Percentiles rank a stretch among this genome's conserved stretches.
These are phyloP conservation scores for Gracilaria vermiculophylla DNA, from an alignment of 23 red algal genomes.

Conservation along the genomic window DNA sequence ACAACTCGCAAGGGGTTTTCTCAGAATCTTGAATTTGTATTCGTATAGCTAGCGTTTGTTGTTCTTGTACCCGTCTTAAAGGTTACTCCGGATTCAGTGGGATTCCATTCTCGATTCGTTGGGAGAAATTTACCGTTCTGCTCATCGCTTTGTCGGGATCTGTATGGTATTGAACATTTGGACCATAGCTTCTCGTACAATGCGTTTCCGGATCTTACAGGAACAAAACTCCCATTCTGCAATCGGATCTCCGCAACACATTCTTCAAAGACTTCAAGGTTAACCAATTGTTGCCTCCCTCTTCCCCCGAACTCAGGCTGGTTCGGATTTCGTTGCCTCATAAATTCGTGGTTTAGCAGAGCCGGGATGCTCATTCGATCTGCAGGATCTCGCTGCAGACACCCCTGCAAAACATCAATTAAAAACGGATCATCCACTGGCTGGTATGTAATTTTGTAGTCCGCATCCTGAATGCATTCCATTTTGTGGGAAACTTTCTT, in stretches of 20 bases:
- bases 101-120: background rate
- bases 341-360: conserved; percentile 34
- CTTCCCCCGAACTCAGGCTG: background rate
- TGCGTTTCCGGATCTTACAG: background rate
- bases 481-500: conserved; percentile 85
- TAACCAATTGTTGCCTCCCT: background rate
- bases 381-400: conserved; percentile 22
- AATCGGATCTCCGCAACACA: background rate
- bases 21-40: conserved; percentile 13
- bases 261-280: background rate
- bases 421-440: conserved; percentile 2
- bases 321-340: background rate
- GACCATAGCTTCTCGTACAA: background rate
- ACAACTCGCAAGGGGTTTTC: too few relatives aligned
- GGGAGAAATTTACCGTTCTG: background rate
- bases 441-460: conserved; percentile 32
- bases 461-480: conserved; percentile 81
- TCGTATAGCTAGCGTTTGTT: background rate
- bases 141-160: background rate
- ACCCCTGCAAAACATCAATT: background rate
- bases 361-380: conserved; percentile 77
- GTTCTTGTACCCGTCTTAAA: conserved; percentile 10
- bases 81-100: background rate
- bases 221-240: background rate
- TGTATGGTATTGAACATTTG: conserved; percentile 2